phyloP scores from a whole-genome alignment of 306 rosid genomes.

The Malus fusca region DNA sequence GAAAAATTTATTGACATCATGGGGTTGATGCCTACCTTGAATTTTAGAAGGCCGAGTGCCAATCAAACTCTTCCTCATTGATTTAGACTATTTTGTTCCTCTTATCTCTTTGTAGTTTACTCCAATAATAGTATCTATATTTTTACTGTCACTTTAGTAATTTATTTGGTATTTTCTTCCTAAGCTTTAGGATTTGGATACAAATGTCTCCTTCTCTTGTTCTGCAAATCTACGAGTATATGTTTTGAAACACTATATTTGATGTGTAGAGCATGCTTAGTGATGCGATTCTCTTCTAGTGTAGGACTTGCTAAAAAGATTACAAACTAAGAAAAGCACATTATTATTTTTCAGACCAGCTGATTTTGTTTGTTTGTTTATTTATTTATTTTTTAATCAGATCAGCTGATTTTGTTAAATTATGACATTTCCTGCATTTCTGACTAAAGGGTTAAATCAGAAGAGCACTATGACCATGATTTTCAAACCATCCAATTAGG shows the following conservation, averaged over 20 bases:
- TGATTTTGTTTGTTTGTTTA: background rate
- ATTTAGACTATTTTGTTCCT: background rate
- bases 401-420: background rate
- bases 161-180: background rate
- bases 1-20: background rate
- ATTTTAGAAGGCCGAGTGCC: background rate
- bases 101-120: background rate
- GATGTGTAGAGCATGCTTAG: background rate
- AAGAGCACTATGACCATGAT: background rate
- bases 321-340: too few relatives aligned
- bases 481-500: background rate
- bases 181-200: background rate
- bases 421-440: background rate
- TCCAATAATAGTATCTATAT: background rate
- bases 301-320: background rate
- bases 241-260: background rate
- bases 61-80: background rate
- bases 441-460: background rate
- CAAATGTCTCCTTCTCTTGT: background rate
- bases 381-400: background rate
- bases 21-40: background rate
- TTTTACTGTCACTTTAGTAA: background rate
- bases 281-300: background rate
- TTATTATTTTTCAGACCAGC: background rate
- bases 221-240: background rate